Conservation (phyloP, 257 asterid species). For the Solanum arcanum region DNA sequence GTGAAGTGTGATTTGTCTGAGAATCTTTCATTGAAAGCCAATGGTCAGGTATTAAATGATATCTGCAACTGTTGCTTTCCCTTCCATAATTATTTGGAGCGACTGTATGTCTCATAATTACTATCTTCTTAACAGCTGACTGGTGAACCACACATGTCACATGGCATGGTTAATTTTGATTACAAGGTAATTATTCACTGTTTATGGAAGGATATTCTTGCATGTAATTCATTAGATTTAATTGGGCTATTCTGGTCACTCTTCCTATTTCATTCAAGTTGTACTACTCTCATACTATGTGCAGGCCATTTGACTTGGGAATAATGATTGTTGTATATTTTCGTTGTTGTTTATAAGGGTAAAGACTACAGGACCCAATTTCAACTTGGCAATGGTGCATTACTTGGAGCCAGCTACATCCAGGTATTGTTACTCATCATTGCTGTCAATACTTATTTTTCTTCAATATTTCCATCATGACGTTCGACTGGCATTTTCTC, state of each 20-base stretch:
- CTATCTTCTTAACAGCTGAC: slow-evolving; percentile 60
- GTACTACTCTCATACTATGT: background rate
- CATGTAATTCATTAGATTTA: background rate
- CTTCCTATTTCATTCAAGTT: background rate
- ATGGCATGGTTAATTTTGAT: slow-evolving; percentile 84
- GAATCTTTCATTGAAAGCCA: slow-evolving; percentile 73
- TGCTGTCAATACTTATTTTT: background rate
- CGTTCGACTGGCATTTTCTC: background rate
- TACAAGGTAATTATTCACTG: slow-evolving; percentile 56
- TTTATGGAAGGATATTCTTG: background rate
- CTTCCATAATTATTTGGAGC: background rate
- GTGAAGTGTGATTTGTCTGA: slow-evolving; percentile 85
- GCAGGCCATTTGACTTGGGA: background rate
- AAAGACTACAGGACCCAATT: slow-evolving; percentile 7
- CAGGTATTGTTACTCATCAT: slow-evolving; percentile 7
- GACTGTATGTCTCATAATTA: background rate
- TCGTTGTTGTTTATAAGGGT: background rate
- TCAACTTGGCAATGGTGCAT: slow-evolving; percentile 15
- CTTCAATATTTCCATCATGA: background rate
- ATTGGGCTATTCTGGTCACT: background rate
- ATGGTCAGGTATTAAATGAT: slow-evolving; percentile 62
- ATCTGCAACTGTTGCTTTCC: background rate
- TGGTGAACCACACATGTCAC: slow-evolving; percentile 90
- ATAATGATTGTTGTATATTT: background rate
- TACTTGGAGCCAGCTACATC: slow-evolving; percentile 13